Percentiles rank a stretch among this genome's conserved stretches.
Conservation (phyloP, 148 eudicot species). For the Fagopyrum esculentum region DNA sequence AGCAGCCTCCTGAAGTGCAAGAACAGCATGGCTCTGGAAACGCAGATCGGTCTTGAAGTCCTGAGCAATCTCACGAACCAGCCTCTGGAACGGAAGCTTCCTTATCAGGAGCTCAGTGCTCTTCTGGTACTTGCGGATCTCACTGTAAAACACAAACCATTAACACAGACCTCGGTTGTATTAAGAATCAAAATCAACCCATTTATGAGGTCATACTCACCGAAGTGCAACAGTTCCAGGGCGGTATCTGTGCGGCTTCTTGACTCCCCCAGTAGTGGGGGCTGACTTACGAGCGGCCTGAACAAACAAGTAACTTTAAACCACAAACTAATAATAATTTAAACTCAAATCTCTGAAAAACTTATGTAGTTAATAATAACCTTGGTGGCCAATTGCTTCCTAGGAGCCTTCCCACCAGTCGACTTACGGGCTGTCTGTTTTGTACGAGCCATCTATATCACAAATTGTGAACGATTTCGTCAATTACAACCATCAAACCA, state of each 20-base stretch:
- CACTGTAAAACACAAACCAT: constrained; percentile 25
- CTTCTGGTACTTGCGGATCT: constrained; percentile 10
- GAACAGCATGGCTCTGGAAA: constrained; percentile 6
- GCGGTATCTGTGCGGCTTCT: constrained; percentile 83
- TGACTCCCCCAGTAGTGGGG: constrained; percentile 75
- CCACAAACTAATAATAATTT: background rate
- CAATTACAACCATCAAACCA: background rate
- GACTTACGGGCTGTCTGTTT: constrained; percentile 92
- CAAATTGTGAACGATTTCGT: background rate
- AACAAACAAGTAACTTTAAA: background rate
- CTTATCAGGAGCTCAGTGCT: constrained; percentile 5
- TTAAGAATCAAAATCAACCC: background rate
- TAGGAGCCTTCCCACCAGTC: constrained; percentile 88
- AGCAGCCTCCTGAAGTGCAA: background rate
- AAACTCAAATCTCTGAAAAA: background rate
- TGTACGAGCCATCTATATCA: constrained; percentile 72
- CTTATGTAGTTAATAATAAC: constrained; percentile 13
- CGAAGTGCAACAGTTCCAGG: constrained; percentile 87
- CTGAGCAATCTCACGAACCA: constrained; percentile 8
- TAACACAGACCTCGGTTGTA: background rate
- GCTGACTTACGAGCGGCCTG: constrained; percentile 84
- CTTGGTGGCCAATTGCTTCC: constrained; percentile 87
- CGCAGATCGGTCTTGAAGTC: constrained; percentile 10
- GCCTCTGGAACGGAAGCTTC: constrained; percentile 12
- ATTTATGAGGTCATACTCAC: constrained; percentile 11